Evolutionary conservation across 2,329 filamentous ascomycete genomes (phyloP).

Genomic region (Xylariaceae sp.): DNA sequence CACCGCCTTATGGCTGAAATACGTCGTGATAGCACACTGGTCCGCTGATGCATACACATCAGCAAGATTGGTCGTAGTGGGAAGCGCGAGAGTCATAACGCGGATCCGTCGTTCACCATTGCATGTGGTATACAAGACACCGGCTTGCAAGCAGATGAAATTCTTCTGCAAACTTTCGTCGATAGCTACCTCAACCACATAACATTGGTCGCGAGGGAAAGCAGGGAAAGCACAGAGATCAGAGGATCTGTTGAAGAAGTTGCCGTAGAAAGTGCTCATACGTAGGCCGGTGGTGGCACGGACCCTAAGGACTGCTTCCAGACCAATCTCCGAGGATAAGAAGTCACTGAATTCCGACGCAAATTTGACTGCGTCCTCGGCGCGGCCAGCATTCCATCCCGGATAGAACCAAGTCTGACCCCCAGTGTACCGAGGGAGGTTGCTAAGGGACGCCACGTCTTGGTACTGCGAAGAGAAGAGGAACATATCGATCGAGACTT

Average conservation of each 20-base stretch:
- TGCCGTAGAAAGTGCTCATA: conserved; percentile 98
- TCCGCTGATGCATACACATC: conserved; percentile 95
- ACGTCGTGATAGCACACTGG: conserved; percentile 88
- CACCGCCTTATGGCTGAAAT: conserved; percentile 97
- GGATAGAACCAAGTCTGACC: conserved; percentile 99
- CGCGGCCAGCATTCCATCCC: conserved; percentile 91
- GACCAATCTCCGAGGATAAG: conserved; percentile 91
- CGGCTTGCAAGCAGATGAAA: conserved; percentile 89
- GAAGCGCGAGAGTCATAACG: conserved; percentile 89
- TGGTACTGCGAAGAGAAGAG: conserved; percentile 95
- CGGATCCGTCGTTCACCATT: conserved; percentile 95
- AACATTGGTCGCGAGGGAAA: conserved; percentile 95
- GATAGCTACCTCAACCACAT: conserved; percentile 97
- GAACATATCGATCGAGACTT: conserved; percentile 99
- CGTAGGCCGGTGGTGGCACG: conserved; percentile 91
- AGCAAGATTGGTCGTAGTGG: conserved; percentile 86
- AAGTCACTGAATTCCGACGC: conserved; percentile 96
- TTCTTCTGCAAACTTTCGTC: conserved; percentile 93
- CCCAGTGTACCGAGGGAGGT: conserved; percentile 92
- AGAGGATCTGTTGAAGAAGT: conserved; percentile 98
- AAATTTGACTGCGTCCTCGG: conserved; percentile 97
- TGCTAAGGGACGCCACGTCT: conserved; percentile 94
- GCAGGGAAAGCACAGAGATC: conserved; percentile 98
- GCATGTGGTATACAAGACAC: conserved; percentile 95
- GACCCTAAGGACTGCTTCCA: conserved; percentile 94